Conservation (phyloP, 208 protist genomes). For the Crithidia acanthocephali region DNA sequence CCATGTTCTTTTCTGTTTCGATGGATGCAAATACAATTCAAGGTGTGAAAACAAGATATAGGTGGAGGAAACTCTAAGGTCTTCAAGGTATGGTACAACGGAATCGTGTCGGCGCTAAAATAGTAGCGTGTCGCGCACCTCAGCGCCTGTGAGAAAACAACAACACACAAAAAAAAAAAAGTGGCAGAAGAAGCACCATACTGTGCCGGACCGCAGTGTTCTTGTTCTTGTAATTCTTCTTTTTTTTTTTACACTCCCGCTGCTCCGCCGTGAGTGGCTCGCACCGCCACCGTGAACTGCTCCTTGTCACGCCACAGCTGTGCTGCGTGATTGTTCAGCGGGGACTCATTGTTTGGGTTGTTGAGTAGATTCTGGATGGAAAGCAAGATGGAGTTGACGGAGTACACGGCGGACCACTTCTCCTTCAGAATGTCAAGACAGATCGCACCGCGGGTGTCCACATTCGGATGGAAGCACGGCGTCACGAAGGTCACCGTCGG, state of each 20-base stretch:
- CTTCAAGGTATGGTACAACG: too few relatives aligned
- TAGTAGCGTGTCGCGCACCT: too few relatives aligned
- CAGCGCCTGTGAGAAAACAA: background rate
- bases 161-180: background rate
- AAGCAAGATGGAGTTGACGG: slow-evolving; percentile 93
- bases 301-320: slow-evolving; percentile 86
- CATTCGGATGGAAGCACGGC: slow-evolving; percentile 97
- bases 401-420: slow-evolving; percentile 97
- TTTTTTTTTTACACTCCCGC: background rate
- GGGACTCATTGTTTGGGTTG: slow-evolving; percentile 96
- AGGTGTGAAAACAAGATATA: too few relatives aligned
- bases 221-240: too few relatives aligned
- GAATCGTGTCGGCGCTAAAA: too few relatives aligned
- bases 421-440: slow-evolving; percentile 98
- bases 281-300: slow-evolving; percentile 69
- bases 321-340: slow-evolving; percentile 95
- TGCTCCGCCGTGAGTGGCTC: slow-evolving; percentile 47
- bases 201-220: too few relatives aligned
- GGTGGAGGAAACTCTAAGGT: too few relatives aligned
- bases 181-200: background rate
- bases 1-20: too few relatives aligned
- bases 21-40: too few relatives aligned
- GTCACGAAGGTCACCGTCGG: slow-evolving; percentile 94
- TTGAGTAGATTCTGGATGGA: slow-evolving; percentile 96
- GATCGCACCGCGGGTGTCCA: slow-evolving; percentile 93